phyloP scores from a whole-genome alignment of 2,329 filamentous ascomycete species.

The Domatiomyces catenatus region DNA sequence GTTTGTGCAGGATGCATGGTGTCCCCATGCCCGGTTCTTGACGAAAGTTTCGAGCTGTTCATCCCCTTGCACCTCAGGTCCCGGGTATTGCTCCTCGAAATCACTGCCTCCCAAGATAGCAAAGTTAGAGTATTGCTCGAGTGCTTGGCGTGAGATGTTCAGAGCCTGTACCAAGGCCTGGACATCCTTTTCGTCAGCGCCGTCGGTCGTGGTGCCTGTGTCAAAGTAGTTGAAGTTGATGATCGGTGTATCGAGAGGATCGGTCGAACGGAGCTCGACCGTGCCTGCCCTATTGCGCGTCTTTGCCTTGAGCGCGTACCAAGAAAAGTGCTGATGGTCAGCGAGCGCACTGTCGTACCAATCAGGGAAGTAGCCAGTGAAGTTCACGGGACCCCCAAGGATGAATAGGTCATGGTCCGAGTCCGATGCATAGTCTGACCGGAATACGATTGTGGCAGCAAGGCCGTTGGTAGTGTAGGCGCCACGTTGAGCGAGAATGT shows the following conservation, averaged over 20 bases:
- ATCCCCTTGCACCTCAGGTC: conserved; percentile 26
- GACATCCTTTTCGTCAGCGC: conserved; percentile 35
- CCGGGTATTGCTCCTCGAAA: conserved; percentile 32
- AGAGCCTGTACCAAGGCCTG: conserved; percentile 42
- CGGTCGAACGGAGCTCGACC: conserved; percentile 43
- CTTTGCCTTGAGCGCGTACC: conserved; percentile 45
- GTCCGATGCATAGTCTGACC: conserved; percentile 25
- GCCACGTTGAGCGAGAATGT: conserved; percentile 21
- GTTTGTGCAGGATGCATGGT: conserved; percentile 42
- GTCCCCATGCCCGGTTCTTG: conserved; percentile 38
- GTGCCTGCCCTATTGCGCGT: conserved; percentile 47
- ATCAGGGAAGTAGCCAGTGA: conserved; percentile 41
- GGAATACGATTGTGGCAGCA: conserved; percentile 22
- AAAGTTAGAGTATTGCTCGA: conserved; percentile 19
- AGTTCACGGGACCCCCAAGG: conserved; percentile 39
- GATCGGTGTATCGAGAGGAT: conserved; percentile 50
- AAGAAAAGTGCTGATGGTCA: conserved; percentile 30
- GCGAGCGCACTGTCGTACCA: conserved; percentile 32
- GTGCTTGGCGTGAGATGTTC: conserved; percentile 34
- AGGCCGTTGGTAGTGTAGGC: conserved; percentile 38
- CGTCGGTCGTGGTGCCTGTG: conserved; percentile 29
- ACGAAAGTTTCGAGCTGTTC: conserved; percentile 34
- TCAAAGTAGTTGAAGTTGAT: conserved; percentile 49
- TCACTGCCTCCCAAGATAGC: conserved; percentile 27
- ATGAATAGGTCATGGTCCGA: conserved; percentile 40